Conservation (phyloP, 106 monocot species). For the Acorus gramineus region DNA sequence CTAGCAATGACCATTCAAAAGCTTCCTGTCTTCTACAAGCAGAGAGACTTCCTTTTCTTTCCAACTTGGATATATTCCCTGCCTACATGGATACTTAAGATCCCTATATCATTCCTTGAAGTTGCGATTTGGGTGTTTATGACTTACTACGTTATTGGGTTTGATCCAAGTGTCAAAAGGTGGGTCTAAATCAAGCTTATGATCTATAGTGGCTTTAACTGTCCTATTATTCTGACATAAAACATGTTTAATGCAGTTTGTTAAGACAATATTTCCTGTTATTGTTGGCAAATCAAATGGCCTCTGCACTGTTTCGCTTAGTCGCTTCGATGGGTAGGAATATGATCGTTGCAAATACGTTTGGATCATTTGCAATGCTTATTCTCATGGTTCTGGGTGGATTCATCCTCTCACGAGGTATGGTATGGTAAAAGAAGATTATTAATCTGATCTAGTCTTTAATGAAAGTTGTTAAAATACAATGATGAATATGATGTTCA, state of each 20-base stretch:
- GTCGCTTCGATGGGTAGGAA: slow-evolving; percentile 25
- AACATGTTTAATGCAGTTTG: no score
- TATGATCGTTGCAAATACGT: slow-evolving; percentile 24
- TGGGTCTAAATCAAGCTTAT: no score
- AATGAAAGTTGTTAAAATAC: no score
- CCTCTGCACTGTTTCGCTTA: slow-evolving; percentile 33
- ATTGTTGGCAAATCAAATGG: slow-evolving; percentile 34
- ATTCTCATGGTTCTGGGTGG: slow-evolving; percentile 23
- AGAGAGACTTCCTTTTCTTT: no score
- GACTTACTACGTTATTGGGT: slow-evolving; percentile 15
- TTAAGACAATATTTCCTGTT: slow-evolving; percentile 14
- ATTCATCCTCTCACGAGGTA: slow-evolving; percentile 9
- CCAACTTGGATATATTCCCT: slow-evolving; percentile 8
- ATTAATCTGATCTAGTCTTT: no score
- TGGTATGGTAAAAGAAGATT: no score
- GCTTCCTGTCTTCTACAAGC: slow-evolving; percentile 14
- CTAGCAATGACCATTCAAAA: slow-evolving; percentile 17
- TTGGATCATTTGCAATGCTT: slow-evolving; percentile 19
- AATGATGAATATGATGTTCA: background rate
- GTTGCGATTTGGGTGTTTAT: background rate
- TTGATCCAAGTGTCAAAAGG: slow-evolving; percentile 9
- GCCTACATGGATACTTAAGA: slow-evolving; percentile 10
- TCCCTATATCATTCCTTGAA: slow-evolving; percentile 7
- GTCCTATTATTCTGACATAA: no score
- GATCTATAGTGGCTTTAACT: no score